These are phyloP conservation scores for Exophiala oligosperma DNA, from an alignment of 2,329 filamentous ascomycete species.

Conservation along the genomic window DNA sequence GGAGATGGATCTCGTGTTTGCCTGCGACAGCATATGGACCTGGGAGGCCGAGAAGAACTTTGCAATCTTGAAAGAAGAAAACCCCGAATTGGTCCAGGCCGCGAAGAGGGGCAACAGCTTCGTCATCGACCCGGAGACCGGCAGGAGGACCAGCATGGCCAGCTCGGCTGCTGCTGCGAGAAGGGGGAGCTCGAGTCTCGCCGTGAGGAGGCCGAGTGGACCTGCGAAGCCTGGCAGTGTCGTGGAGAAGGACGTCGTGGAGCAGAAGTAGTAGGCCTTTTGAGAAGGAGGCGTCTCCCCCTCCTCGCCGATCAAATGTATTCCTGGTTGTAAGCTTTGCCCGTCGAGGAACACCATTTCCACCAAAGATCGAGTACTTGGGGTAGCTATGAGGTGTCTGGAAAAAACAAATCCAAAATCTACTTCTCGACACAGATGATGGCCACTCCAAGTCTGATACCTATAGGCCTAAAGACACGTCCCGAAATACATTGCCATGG, in stretches of 20 bases:
- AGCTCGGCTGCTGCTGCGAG: background rate
- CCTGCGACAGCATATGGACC: conserved; percentile 64
- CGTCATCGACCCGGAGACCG: conserved; percentile 24
- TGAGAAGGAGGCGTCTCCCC: no score
- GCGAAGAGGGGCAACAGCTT: conserved; percentile 36
- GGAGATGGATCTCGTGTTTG: conserved; percentile 73
- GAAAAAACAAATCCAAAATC: no score
- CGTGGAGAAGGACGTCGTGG: background rate
- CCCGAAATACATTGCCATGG: no score
- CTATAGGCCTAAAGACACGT: no score
- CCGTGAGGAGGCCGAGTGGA: background rate
- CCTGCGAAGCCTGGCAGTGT: background rate
- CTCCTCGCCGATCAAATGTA: no score
- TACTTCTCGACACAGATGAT: no score
- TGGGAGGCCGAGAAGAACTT: conserved; percentile 65
- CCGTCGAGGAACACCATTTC: no score
- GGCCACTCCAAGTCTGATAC: no score
- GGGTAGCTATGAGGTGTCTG: no score
- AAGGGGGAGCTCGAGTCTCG: background rate
- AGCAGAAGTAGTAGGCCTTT: background rate
- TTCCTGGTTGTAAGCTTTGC: no score
- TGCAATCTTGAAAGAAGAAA: conserved; percentile 55
- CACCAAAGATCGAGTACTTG: no score
- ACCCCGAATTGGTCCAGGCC: conserved; percentile 51
- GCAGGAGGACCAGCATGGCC: background rate